phyloP scores from a whole-genome alignment of 2,329 filamentous ascomycete genomes.

The Pseudonectria foliicola region DNA sequence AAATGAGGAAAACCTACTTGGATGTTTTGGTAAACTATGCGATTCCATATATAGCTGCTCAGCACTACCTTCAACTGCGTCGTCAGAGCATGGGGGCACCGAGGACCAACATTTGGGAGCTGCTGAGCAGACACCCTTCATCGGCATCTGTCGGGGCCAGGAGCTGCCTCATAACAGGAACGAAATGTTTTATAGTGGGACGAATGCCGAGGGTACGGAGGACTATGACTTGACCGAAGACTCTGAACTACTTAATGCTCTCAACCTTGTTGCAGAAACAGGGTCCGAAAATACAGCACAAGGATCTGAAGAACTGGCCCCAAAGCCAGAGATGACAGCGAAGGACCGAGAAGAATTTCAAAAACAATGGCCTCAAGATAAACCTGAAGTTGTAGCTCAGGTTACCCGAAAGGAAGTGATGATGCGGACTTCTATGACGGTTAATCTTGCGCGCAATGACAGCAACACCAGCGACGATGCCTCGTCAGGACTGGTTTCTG shows the following conservation, averaged over 20 bases:
- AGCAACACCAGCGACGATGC: slow-evolving; percentile 25
- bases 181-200: neutral
- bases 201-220: neutral
- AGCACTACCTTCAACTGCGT: too few species aligned
- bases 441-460: slow-evolving; percentile 27
- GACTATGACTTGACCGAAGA: slow-evolving; percentile 2
- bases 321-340: too few species aligned
- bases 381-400: neutral
- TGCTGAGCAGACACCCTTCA: too few species aligned
- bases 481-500: slow-evolving; percentile 13
- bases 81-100: too few species aligned
- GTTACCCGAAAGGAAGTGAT: slow-evolving; percentile 4
- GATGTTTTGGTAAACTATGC: slow-evolving; percentile 41
- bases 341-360: too few species aligned
- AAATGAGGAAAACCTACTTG: slow-evolving; percentile 40
- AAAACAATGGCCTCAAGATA: too few species aligned
- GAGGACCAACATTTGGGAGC: too few species aligned
- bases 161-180: neutral
- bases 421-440: slow-evolving; percentile 23
- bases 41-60: slow-evolving; percentile 28
- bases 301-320: too few species aligned
- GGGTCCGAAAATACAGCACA: neutral
- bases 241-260: slow-evolving; percentile 6
- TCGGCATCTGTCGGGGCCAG: too few species aligned
- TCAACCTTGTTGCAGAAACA: slow-evolving; percentile 6